A percentile compares a stretch with the other conserved stretches of the same genome.
Conservation (phyloP, 371 early-diverging fungal genomes). For the Circinella umbellata region DNA sequence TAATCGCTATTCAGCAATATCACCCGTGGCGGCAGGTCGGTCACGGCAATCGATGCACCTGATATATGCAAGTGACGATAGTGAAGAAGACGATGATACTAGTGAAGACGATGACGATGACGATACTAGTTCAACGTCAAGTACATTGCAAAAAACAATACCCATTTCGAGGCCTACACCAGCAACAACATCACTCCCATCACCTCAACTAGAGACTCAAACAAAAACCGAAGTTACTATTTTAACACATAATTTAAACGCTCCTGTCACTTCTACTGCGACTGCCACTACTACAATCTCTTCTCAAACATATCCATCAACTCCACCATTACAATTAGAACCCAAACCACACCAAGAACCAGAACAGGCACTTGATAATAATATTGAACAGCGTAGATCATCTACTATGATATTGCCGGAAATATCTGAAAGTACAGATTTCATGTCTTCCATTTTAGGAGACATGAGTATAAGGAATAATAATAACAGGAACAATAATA, state of each 20-base stretch:
- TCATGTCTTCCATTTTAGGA: constrained; percentile 18
- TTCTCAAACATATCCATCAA: background rate
- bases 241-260: too few relatives aligned
- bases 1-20: constrained; percentile 5
- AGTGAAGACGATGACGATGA: constrained; percentile 37
- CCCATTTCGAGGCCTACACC: background rate
- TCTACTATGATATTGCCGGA: constrained; percentile 18
- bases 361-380: constrained; percentile 1
- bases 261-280: too few relatives aligned
- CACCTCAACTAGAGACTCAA: background rate
- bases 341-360: too few relatives aligned
- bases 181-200: background rate
- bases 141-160: constrained; percentile 1
- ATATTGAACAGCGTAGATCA: background rate
- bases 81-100: constrained; percentile 29
- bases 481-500: background rate
- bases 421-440: constrained; percentile 19
- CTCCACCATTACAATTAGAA: background rate
- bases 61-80: constrained; percentile 28
- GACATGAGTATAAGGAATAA: constrained; percentile 5
- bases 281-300: too few relatives aligned
- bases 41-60: constrained; percentile 4
- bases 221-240: too few relatives aligned
- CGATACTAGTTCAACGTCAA: constrained; percentile 14
- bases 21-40: constrained; percentile 8